These are phyloP conservation scores for Filosporella fistucella DNA, from an alignment of 495 filamentous ascomycete genomes.

Conservation along the genomic window DNA sequence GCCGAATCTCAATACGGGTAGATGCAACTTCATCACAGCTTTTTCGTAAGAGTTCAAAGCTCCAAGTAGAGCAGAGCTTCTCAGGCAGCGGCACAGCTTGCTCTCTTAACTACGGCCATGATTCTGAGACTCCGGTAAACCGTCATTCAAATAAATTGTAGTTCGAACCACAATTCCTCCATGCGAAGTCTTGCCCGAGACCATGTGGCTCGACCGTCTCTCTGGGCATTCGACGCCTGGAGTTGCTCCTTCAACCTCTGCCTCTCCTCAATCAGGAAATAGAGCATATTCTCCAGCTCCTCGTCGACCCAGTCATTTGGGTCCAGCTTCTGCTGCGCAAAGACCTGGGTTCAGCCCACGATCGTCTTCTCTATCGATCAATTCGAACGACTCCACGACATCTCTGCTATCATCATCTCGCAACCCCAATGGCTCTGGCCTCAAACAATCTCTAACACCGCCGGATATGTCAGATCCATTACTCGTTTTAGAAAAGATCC, in stretches of 20 bases:
- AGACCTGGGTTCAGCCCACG: constrained; percentile 59
- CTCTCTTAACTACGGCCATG: too few relatives aligned
- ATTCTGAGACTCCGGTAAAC: too few relatives aligned
- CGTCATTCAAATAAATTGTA: too few relatives aligned
- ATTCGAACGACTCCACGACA: constrained; percentile 66
- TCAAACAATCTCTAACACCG: constrained; percentile 52
- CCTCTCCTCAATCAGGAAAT: constrained; percentile 47
- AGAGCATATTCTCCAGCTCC: constrained; percentile 69
- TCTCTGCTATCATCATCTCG: constrained; percentile 61
- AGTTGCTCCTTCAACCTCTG: constrained; percentile 55
- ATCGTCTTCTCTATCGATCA: constrained; percentile 57
- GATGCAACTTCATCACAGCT: too few relatives aligned
- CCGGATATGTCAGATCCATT: constrained; percentile 64
- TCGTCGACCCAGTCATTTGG: constrained; percentile 53
- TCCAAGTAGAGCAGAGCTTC: too few relatives aligned
- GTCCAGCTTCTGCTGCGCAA: constrained; percentile 47
- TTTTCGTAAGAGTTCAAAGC: too few relatives aligned
- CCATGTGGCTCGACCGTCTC: constrained; percentile 88
- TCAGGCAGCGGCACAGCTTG: too few relatives aligned
- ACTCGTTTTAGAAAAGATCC: constrained; percentile 63
- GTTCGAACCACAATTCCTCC: too few relatives aligned
- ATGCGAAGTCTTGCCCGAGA: too few relatives aligned
- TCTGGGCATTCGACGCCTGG: constrained; percentile 63
- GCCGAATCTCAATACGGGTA: neutral
- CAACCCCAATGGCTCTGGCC: constrained; percentile 58